Evolutionary conservation across 257 asterid species (phyloP), one percentile per base, ranked within the genome.

Genomic region (Nicotiana paniculata): DNA sequence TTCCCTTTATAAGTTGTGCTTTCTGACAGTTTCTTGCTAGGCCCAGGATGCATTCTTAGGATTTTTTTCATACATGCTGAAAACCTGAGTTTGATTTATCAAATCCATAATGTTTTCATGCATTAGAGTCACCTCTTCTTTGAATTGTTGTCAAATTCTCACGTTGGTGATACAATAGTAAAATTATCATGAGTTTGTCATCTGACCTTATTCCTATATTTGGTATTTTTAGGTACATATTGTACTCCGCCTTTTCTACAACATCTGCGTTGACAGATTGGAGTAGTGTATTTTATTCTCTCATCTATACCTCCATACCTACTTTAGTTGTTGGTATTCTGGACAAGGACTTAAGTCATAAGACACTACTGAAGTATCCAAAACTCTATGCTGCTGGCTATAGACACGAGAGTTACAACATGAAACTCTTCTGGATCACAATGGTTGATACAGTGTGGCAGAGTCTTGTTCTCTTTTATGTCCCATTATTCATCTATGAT

Each of bases 361-460:
- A 90, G 86, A 96, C 98, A 28, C 82, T 96, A 77, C 95, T 96
- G 83, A 87, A 86, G 85, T 90, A 94, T 87, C 99, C 99, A 48
- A 94, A 94, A 91, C 98, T 96, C 77, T 96, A 96, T 86, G 90
- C 92, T n/a, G 89, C 97, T 26, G 99, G 99, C 82, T 88, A 93
- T 84, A 92, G 98, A 43, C 97, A 94, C 58, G 99, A 94, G 93
- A 90, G 98, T 86, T 96, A 96, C 91, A 96, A 88, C 85, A 84
- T 93, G 95, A 82, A 90, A 74, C 97, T 96, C 77, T 96, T 94
- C 86, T 96, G 99, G 99, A 82, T 94, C 84, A 96, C 97, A 64
- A 96, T 96, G 99, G 66, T 88, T 8, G 99, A 96, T 90, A 96
- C 94, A 0, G 88, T 96, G 48, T 96, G 99, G 99, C 99, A 96